These are phyloP conservation scores for Suillus bovinus DNA, from an alignment of 768 basidiomycete genomes.

Conservation along the genomic window DNA sequence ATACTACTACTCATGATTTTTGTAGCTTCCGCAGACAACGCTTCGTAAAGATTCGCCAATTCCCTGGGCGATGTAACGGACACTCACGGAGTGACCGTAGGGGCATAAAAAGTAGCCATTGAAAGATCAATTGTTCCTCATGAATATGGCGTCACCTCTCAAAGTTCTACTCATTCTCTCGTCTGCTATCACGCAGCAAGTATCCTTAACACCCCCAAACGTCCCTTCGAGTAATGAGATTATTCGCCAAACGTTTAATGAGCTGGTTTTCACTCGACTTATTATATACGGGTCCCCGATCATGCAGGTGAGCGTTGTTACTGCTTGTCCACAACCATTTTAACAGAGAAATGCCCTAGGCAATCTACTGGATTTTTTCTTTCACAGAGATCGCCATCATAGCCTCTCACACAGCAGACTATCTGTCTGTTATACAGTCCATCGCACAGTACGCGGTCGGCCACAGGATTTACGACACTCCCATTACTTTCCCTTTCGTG, in stretches of 20 bases:
- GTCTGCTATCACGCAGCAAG: slow-evolving; percentile 41
- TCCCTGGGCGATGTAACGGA: too few relatives aligned
- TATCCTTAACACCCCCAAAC: slow-evolving; percentile 45
- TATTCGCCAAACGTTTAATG: slow-evolving; percentile 6
- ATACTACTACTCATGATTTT: too few relatives aligned
- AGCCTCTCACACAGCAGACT: background rate
- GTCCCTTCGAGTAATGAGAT: slow-evolving; percentile 41
- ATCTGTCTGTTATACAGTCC: background rate
- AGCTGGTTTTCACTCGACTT: background rate
- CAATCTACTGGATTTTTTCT: slow-evolving; percentile 1
- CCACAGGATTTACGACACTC: background rate
- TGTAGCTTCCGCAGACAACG: background rate
- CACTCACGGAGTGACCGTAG: too few relatives aligned
- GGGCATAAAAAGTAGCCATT: background rate
- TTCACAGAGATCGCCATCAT: background rate
- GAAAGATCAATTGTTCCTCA: background rate
- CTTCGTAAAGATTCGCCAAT: too few relatives aligned
- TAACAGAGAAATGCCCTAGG: background rate
- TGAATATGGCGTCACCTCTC: slow-evolving; percentile 28
- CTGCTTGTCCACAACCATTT: background rate
- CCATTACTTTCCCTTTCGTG: slow-evolving; percentile 14
- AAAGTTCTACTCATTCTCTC: slow-evolving; percentile 43
- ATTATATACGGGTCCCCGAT: background rate
- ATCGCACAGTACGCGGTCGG: background rate
- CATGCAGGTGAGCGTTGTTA: background rate